Base-by-base conservation (phyloP, 805 yeast species). In the Millerago galiae region DNA sequence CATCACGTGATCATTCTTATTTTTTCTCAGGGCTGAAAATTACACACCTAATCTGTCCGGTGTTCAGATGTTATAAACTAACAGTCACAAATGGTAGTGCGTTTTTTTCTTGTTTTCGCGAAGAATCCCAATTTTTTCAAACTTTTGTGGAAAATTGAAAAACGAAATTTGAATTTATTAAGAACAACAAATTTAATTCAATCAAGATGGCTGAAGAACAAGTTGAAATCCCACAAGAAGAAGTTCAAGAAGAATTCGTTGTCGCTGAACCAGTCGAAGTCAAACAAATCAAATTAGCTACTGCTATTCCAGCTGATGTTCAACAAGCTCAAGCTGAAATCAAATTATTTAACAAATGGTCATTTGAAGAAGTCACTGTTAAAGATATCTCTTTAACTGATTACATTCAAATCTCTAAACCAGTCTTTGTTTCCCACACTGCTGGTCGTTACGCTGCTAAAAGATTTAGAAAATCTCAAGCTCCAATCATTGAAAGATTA, bases 381-480 rank as follows among this genome's bases (percentile, higher is more conserved):
- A 89, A 88, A 81, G 99, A 93, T 72, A 84, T 95, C 68, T 91
- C 99, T 56, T 81, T 93, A 71, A 89, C 93, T 66, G 99, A 93
- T 77, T 93, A 93, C 93, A 76, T 93, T 64, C 98, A 91, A 79
- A 77, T 93, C 75, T 85, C 95, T 75, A 86, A 85, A 72, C 97
- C 99, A 70, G 95, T 89, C 65, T 93, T 89, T 66, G 93, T 90
- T 54, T 78, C 97, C 66, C 99, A 93, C 93, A 88, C 98, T 65
- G 97, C 99, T 65, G 99, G 99, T 72, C 91, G 96, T 76, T 93
- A 91, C 79, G 98, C 98, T 66, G 72, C 87, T 77, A 93, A 93
- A 88, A 90, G 99, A 77, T 93, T 93, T 86, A 90, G 98, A 84
- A 93, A 93, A 85, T 93, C 98, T 61, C 99, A 93, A 81, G 90